Base-by-base conservation (phyloP, 805 yeast species). In the Yamadazyma scolyti region DNA sequence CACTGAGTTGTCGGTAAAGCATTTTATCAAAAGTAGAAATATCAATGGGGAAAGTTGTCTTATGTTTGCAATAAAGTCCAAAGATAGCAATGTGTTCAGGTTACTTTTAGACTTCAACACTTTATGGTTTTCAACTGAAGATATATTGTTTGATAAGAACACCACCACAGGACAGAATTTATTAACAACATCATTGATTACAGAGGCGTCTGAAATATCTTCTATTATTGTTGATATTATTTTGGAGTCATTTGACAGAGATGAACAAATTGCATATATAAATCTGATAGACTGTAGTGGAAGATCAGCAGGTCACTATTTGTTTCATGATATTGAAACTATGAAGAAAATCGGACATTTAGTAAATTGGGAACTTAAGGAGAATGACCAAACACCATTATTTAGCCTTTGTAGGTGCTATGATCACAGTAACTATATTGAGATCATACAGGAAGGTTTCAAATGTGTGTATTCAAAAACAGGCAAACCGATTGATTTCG, bases 321-420 rank as follows among this genome's bases (percentile, higher is more conserved):
- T 87, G 11, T 75, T 77, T 39, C 78, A 79, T 42, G 67, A 76
- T 27, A 58, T 70, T 13, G 58, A 65, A 2, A 53, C 83, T 1
- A 68, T 86, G 9, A 46, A 50, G 5, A 48, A 46, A 10, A 51
- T 87, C 8, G 94, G 95, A 0, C 50, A 50, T 1, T 69, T 62
- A 25, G 59, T 88, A 4, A 67, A 84, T 45, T 90, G 97, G 97
- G 66, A 62, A 5, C 50, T 56, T 9, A 71, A 70, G 30, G 97
- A 89, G 49, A 75, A 72, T 37, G 75, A 79, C 0, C 85, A 83
- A 44, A 85, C 97, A 0, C 94, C 97, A 0, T 58, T 90, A 7
- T 76, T 82, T 54, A 71, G 86, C 2, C 56, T 85, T 3, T 77
- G 86, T 41, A 60, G 96, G 33, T 77, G 88, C 41, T 89, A 89